These are phyloP conservation scores for Lipomyces oligophaga DNA, from an alignment of 805 yeast species.

Conservation along the genomic window DNA sequence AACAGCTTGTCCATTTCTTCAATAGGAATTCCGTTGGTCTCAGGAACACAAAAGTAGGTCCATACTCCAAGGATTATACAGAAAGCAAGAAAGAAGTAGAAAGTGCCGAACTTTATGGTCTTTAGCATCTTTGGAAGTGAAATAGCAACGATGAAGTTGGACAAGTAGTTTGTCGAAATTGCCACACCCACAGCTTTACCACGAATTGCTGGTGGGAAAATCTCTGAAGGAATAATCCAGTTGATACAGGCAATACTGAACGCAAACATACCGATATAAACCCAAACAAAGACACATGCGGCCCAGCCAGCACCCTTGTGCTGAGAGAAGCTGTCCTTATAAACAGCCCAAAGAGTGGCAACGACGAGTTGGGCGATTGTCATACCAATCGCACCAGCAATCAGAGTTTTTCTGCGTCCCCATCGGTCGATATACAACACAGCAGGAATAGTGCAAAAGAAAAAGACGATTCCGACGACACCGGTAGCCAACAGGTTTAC, in stretches of 20 bases:
- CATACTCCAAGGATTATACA: conserved; percentile 30
- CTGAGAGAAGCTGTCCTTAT: conserved; percentile 42
- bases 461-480: conserved; percentile 47
- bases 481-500: conserved; percentile 43
- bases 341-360: conserved; percentile 39
- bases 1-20: conserved; percentile 27
- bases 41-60: conserved; percentile 12
- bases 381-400: conserved; percentile 56
- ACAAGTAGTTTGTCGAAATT: conserved; percentile 59
- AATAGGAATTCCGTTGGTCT: conserved; percentile 18
- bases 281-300: conserved; percentile 25
- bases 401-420: conserved; percentile 63
- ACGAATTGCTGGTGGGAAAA: conserved; percentile 61
- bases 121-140: conserved; percentile 52
- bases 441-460: conserved; percentile 52
- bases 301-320: conserved; percentile 25
- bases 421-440: conserved; percentile 51
- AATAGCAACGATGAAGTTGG: conserved; percentile 43
- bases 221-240: conserved; percentile 65
- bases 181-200: conserved; percentile 61
- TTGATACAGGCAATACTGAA: conserved; percentile 23
- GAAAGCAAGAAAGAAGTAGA: conserved; percentile 35
- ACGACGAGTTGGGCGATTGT: conserved; percentile 40
- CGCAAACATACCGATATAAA: conserved; percentile 28
- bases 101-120: conserved; percentile 32